A percentile compares a stretch with the other conserved stretches of the same genome.
These are phyloP conservation scores for Tetraselmis chui DNA, from an alignment of 139 green algal species.

Conservation along the genomic window DNA sequence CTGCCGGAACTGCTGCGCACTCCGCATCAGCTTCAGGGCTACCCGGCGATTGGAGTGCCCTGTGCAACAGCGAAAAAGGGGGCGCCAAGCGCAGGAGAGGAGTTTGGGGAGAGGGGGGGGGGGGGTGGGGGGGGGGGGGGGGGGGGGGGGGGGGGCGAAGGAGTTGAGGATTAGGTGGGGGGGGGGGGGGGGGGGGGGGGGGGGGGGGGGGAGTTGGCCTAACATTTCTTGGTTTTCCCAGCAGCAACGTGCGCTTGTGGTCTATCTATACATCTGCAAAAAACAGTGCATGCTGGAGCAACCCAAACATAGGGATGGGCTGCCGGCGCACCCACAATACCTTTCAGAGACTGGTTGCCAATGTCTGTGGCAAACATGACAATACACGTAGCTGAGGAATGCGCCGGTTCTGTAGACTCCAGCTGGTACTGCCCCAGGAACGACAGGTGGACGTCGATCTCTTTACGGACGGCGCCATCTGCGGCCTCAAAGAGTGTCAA, in stretches of 20 bases:
- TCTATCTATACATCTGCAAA: not conserved
- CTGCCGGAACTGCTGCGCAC: not conserved
- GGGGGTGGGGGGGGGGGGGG: too few species aligned
- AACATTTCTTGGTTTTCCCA: not conserved
- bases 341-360: not conserved
- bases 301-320: not conserved
- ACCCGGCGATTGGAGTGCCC: not conserved
- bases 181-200: too few species aligned
- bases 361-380: not conserved
- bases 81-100: not conserved
- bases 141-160: not conserved
- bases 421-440: not conserved
- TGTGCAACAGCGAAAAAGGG: not conserved
- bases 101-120: not conserved
- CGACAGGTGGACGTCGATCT: not conserved
- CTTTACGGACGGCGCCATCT: not conserved
- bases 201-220: not conserved
- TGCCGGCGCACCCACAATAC: not conserved
- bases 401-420: not conserved
- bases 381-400: not conserved
- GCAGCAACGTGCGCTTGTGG: not conserved
- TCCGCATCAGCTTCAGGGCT: not conserved
- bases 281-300: not conserved
- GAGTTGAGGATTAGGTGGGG: not conserved
- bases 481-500: not conserved